These are phyloP conservation scores for Epichloe sibirici DNA, from an alignment of 2,329 filamentous ascomycete genomes.

Conservation along the genomic window DNA sequence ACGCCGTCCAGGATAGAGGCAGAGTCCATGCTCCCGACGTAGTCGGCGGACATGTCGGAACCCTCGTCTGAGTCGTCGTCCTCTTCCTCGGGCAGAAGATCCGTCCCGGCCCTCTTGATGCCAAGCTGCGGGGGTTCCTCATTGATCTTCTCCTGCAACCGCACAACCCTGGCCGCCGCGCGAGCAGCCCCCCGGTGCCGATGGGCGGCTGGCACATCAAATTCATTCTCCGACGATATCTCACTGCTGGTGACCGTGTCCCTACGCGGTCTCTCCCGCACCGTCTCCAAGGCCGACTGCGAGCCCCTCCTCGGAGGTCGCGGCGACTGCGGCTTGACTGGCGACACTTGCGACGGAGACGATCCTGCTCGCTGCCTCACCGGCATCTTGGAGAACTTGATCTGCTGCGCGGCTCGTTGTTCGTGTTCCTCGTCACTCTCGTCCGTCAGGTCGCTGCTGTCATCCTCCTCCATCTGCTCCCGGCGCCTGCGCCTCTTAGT, in stretches of 20 bases:
- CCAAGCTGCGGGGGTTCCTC: conserved; percentile 24
- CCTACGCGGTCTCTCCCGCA: conserved; percentile 56
- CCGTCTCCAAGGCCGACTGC: conserved; percentile 56
- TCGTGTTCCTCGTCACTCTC: conserved; percentile 72
- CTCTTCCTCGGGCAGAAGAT: conserved; percentile 44
- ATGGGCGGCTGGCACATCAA: conserved; percentile 54
- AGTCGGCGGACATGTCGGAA: conserved; percentile 52
- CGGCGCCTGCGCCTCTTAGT: conserved; percentile 53
- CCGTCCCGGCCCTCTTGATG: conserved; percentile 33
- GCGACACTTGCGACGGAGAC: conserved; percentile 65
- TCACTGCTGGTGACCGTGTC: conserved; percentile 76
- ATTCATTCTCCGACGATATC: conserved; percentile 71
- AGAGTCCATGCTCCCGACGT: conserved; percentile 57
- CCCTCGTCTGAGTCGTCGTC: conserved; percentile 48
- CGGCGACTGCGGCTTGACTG: conserved; percentile 43
- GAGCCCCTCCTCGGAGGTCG: conserved; percentile 50
- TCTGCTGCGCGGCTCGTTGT: conserved; percentile 70
- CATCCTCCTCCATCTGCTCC: conserved; percentile 72
- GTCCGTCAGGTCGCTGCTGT: conserved; percentile 75
- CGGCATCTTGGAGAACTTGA: conserved; percentile 95
- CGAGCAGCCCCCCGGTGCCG: conserved; percentile 52
- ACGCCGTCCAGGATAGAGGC: conserved; percentile 57
- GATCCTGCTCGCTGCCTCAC: conserved; percentile 76
- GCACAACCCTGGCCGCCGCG: conserved; percentile 34
- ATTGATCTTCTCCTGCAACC: conserved; percentile 26